phyloP scores from a whole-genome alignment of 805 yeast species.

The Saccharomyces paradoxus region DNA sequence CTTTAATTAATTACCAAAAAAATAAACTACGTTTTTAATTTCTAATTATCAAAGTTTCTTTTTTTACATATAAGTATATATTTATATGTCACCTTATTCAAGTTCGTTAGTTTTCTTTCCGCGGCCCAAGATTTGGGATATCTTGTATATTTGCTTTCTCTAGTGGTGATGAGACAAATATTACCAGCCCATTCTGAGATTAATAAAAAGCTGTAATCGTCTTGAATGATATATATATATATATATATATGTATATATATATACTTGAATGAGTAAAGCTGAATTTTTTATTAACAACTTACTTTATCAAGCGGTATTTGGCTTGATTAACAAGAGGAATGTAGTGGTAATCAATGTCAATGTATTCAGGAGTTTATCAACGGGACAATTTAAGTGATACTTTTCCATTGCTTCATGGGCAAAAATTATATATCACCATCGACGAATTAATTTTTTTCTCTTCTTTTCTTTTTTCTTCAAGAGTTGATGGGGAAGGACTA shows the following conservation, averaged over 20 bases:
- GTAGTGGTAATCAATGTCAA: no score
- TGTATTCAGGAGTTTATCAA: neutral
- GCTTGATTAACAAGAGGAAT: no score
- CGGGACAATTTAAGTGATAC: neutral
- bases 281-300: no score
- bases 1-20: neutral
- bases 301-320: no score
- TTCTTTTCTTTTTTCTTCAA: neutral
- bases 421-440: neutral
- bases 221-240: no score
- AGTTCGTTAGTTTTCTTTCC: neutral
- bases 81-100: neutral
- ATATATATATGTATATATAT: no score
- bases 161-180: no score
- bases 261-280: no score
- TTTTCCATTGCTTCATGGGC: neutral
- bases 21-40: neutral
- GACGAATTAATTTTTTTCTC: neutral
- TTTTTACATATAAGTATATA: neutral
- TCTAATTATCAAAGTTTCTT: neutral
- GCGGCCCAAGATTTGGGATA: neutral
- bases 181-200: no score
- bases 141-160: neutral
- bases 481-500: neutral
- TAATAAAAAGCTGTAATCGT: no score